Percentiles rank a stretch among this genome's conserved stretches.
Evolutionary conservation across 495 filamentous ascomycete species (phyloP).

Genomic region (Penicillium roqueforti): DNA sequence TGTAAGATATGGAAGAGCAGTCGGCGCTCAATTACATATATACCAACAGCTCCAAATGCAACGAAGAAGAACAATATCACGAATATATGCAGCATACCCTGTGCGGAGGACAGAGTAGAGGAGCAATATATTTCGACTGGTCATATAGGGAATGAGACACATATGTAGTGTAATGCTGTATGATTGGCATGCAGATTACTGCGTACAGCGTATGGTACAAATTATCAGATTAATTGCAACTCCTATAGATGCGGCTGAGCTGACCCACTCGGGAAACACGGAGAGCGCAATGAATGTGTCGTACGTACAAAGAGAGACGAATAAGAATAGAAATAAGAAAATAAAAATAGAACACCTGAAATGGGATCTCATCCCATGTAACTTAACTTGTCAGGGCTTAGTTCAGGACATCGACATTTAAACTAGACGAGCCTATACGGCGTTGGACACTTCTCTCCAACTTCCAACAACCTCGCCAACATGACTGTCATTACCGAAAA

Average conservation of each 20-base stretch:
- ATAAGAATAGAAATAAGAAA: too few relatives aligned
- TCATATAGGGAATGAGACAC: not conserved
- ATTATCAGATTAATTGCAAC: too few relatives aligned
- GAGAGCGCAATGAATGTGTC: too few relatives aligned
- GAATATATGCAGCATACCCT: not conserved
- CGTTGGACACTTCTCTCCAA: not conserved
- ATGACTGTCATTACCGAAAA: not conserved
- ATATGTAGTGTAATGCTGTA: not conserved
- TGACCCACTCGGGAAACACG: too few relatives aligned
- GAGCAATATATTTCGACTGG: not conserved
- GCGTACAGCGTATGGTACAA: too few relatives aligned
- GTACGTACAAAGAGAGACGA: too few relatives aligned
- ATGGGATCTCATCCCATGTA: not conserved
- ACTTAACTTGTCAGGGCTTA: too few relatives aligned
- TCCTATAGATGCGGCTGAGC: too few relatives aligned
- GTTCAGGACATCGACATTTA: too few relatives aligned
- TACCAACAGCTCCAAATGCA: not conserved
- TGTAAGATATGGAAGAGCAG: not conserved
- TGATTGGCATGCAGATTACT: not conserved
- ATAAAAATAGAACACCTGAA: too few relatives aligned
- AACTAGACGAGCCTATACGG: not conserved
- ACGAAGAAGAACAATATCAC: not conserved
- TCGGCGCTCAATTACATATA: not conserved
- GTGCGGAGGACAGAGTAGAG: too few relatives aligned
- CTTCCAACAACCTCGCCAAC: not conserved